Evolutionary conservation across 2,329 filamentous ascomycete genomes (phyloP), one percentile per base, ranked within the genome.

Genomic region (Colletotrichum neosansevieriae): DNA sequence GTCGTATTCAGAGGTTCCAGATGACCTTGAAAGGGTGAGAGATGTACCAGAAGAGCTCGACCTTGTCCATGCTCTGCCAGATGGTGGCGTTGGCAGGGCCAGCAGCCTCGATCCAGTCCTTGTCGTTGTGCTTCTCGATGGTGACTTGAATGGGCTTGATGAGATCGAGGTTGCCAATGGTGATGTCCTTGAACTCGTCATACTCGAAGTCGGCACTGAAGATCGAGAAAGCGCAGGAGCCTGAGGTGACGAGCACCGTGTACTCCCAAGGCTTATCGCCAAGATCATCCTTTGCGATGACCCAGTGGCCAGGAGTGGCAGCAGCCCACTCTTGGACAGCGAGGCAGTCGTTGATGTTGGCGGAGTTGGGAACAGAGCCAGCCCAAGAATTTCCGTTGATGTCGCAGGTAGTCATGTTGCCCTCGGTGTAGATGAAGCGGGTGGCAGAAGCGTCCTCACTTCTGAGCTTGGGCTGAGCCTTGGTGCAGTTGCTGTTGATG

Each of bases 291-390:
- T 42, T 63, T 7, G 61, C 47, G 32, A 63, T 32, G 19, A 36
- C 34, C 29, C 40, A 63, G 53, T 63, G 34, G 42, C 61, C 61
- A 19, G 61, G 38, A 24, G 58, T 63, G 11, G 61, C 32, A 15
- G 32, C 53, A 10, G 42, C 53, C 61, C 61, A 63, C 10, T 63
- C 42, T 13, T 57, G 34, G 15, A 63, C 32, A 19, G 32, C 50
- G 15, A 36, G 15, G 32, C 50, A 54, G 32, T 54, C 50, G 47
- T 50, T 29, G 47, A 29, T 29, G 11, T 29, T 19, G 7, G 47
- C 47, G 32, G 32, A 29, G 21, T 50, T 50, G 4, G 21, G 21
- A 15, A 29, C 47, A 50, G 21, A 29, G 21, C 47, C 47, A 50
- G 21, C 47, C 24, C 24, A 29, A 12, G 47, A 29, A 15, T 29